Evolutionary conservation across 1,284 basidiomycete species (phyloP).

Genomic region (Stygiomarasmius scandens): DNA sequence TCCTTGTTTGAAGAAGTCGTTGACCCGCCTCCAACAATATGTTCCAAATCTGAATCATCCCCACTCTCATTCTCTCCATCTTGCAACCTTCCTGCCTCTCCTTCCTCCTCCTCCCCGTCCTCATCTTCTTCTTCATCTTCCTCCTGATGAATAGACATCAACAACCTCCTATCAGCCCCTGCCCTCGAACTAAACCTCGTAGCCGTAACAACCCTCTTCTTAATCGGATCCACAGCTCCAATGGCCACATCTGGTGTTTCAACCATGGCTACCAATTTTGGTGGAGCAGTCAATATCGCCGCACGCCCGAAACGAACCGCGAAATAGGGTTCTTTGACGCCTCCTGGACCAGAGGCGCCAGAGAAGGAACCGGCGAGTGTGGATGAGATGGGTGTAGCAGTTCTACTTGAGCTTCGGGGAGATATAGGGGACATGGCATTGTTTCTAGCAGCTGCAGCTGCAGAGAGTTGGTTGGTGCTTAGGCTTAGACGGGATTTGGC

Average conservation of each 20-base stretch:
- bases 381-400: slow-evolving; percentile 38
- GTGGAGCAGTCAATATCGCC: slow-evolving; percentile 75
- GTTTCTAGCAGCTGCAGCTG: slow-evolving; percentile 30
- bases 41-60: slow-evolving; percentile 9
- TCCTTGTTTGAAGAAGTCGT: neutral
- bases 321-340: slow-evolving; percentile 31
- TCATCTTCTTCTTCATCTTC: slow-evolving; percentile 35
- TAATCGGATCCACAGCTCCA: slow-evolving; percentile 79
- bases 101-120: slow-evolving; percentile 11
- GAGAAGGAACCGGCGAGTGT: slow-evolving; percentile 27
- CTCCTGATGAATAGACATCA: slow-evolving; percentile 77
- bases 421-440: slow-evolving; percentile 40
- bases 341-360: slow-evolving; percentile 19
- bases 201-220: slow-evolving; percentile 81
- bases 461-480: slow-evolving; percentile 32
- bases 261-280: slow-evolving; percentile 76
- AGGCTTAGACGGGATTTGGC: slow-evolving; percentile 33
- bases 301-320: slow-evolving; percentile 63
- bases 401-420: too few relatives aligned
- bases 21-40: too few relatives aligned
- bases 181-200: slow-evolving; percentile 82
- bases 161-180: slow-evolving; percentile 78
- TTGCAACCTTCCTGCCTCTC: slow-evolving; percentile 33
- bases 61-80: slow-evolving; percentile 21
- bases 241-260: slow-evolving; percentile 84